Evolutionary conservation across 2,329 filamentous ascomycete genomes (phyloP).

Genomic region (Fusarium ambrosium): DNA sequence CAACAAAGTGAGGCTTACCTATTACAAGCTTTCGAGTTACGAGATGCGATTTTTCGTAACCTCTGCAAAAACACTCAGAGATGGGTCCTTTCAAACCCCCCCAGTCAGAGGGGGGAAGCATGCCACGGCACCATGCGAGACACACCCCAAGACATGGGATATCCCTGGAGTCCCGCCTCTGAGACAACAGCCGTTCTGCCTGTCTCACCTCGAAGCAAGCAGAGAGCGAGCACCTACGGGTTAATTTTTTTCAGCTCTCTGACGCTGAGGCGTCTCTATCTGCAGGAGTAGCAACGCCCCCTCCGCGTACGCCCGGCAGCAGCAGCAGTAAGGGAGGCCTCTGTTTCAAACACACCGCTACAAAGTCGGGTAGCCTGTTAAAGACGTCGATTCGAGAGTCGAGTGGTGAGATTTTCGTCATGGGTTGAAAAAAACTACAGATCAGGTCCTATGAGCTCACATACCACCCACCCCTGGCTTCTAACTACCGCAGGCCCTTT

Average conservation of each 20-base stretch:
- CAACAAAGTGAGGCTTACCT: not conserved
- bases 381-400: not conserved
- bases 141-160: conserved; percentile 31
- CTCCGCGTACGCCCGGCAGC: not conserved
- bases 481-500: not conserved
- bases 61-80: not conserved
- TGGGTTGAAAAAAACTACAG: not conserved
- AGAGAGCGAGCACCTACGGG: not conserved
- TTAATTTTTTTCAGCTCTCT: conserved; percentile 1
- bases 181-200: conserved; percentile 1
- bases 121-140: conserved; percentile 34
- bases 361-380: not conserved
- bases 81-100: not conserved
- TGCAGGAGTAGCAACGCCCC: not conserved
- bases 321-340: not conserved
- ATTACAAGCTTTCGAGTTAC: not conserved
- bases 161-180: conserved; percentile 12
- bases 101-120: not conserved
- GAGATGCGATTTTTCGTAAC: not conserved
- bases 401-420: not conserved
- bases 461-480: not conserved
- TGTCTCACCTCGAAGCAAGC: conserved; percentile 3
- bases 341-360: conserved; percentile 11
- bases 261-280: conserved; percentile 3
- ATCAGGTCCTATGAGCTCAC: not conserved